Conservation (phyloP, 148 eudicot species). For the Persicaria tinctoria region DNA sequence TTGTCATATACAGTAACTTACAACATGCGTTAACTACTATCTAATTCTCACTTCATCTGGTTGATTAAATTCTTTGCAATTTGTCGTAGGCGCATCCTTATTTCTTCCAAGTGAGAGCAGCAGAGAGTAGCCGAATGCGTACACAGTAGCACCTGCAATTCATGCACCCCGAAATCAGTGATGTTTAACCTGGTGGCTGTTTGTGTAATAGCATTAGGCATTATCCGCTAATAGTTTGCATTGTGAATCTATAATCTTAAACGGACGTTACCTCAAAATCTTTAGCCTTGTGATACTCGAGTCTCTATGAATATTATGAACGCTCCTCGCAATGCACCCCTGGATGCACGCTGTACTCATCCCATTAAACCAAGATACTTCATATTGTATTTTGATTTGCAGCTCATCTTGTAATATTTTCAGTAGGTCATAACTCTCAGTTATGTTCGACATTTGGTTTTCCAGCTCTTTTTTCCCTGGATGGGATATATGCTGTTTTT, state of each 20-base stretch:
- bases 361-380: neutral
- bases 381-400: neutral
- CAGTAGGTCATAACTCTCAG: neutral
- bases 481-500: neutral
- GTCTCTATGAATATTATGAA: neutral
- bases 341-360: neutral
- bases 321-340: neutral
- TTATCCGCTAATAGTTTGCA: neutral
- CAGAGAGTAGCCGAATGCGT: slow-evolving; percentile 82
- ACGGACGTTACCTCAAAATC: neutral
- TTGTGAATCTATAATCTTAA: neutral
- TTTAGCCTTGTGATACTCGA: neutral
- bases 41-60: neutral
- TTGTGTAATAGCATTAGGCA: slow-evolving; percentile 5
- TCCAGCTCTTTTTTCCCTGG: neutral
- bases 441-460: neutral
- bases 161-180: neutral
- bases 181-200: neutral
- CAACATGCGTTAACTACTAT: neutral
- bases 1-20: neutral
- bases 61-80: neutral
- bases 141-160: slow-evolving; percentile 30
- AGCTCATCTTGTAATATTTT: neutral
- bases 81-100: slow-evolving; percentile 69
- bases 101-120: slow-evolving; percentile 87